Base-by-base conservation (phyloP, 306 rosid species). In the Carpinus fangiana region DNA sequence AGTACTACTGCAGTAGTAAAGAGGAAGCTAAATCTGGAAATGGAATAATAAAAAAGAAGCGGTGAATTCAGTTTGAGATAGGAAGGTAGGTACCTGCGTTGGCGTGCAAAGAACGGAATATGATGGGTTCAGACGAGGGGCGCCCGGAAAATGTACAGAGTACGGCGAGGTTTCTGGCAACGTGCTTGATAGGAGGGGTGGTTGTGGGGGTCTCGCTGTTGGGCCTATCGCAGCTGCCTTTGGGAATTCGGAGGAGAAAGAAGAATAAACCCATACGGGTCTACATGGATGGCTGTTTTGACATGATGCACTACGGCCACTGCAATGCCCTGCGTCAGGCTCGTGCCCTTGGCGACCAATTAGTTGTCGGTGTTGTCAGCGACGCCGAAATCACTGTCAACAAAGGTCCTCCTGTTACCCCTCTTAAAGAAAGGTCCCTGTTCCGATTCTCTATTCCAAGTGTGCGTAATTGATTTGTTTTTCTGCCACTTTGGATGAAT, bases 261-360 rank as follows among this genome's bases (percentile, higher is more conserved):
- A 90, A 87, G 86, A 82, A 87, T 83, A 66, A 91, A 87, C 85
- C 92, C 80, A 88, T 94, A 45, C 73, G 84, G 12, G 84, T 86
- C 4, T 88, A 88, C 76, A 88, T 88, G 91, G 91, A 88, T 59
- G 91, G 91, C 23, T 88, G 91, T 82, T 88, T 88, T 54, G 91
- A 88, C 75, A 88, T 88, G 91, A 88, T 88, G 91, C 91, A 88
- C 84, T 88, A 88, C 83, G 91, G 91, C 76, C 91, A 88, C 80
- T 88, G 91, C 86, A 88, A 88, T 64, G 91, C 91, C 61, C 89
- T 88, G 73, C 91, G 91, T 21, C 91, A 88, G 89, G 91, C 91
- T 31, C 87, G 91, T 61, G 89, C 91, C 43, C 88, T 88, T 6
- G 91, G 91, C 36, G 91, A 88, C 65, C 85, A 88, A 68, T 74